Conservation (phyloP, 768 basidiomycete genomes). For the Clavulina sp. region DNA sequence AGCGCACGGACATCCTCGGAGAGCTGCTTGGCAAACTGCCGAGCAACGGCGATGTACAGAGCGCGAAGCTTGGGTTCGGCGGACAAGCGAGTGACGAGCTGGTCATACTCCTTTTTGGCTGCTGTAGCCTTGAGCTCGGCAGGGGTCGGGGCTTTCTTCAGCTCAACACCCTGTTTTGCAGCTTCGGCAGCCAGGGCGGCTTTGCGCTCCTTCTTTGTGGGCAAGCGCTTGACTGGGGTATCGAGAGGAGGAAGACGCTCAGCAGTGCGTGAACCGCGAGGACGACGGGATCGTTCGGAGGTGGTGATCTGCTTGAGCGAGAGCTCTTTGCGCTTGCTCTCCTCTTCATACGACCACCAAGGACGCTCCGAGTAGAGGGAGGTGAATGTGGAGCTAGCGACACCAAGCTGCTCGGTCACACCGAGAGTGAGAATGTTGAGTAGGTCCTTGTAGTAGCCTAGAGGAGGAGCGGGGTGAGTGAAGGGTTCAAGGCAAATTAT, state of each 20-base stretch:
- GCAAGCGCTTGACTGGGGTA: neutral
- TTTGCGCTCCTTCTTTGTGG: neutral
- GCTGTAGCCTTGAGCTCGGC: neutral
- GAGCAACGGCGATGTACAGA: constrained; percentile 43
- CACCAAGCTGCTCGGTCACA: constrained; percentile 30
- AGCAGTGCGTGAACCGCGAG: neutral
- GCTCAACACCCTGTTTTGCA: neutral
- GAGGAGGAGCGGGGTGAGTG: constrained; percentile 22
- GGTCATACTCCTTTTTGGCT: neutral
- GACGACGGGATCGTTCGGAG: neutral
- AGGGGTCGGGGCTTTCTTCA: too few relatives aligned
- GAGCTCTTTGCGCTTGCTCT: too few relatives aligned
- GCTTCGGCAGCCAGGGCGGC: neutral
- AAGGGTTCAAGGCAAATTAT: too few relatives aligned
- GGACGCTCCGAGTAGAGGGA: constrained; percentile 9
- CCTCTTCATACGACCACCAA: constrained; percentile 5
- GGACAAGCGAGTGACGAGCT: constrained; percentile 11
- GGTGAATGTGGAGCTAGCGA: constrained; percentile 1
- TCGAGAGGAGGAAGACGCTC: neutral
- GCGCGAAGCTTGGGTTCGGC: constrained; percentile 36
- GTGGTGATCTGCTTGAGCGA: neutral
- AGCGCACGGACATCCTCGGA: constrained; percentile 30
- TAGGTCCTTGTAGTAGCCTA: constrained; percentile 65
- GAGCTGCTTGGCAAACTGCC: constrained; percentile 39
- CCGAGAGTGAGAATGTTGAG: constrained; percentile 50